Base-by-base conservation (phyloP, 768 basidiomycete genomes). In the Phylloporus scabripes region DNA sequence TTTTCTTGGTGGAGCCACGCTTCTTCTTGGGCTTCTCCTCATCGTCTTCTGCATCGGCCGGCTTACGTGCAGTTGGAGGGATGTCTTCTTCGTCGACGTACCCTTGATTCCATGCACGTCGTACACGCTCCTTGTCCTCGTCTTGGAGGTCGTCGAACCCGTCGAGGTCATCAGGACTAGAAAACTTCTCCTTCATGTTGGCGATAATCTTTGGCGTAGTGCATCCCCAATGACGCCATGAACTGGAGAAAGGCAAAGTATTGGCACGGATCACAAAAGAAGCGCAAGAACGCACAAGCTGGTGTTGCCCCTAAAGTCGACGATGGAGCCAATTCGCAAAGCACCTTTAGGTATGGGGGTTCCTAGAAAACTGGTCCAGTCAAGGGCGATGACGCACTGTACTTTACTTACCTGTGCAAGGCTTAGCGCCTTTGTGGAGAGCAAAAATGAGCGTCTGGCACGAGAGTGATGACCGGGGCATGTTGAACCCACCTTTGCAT, bases 171-270 rank as follows among this genome's bases (percentile, higher is more conserved):
- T 77, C 73, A 0, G 81, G 72, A 5, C 73, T 72, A 1, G 74
- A 71, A 53, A 86, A 76, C 3, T 71, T 66, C 11, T 73, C 72
- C 69, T 92, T 87, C 66, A 88, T 73, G 62, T 92, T 93, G 18
- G 60, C 62, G 28, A 95, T 58, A 42, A 92, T 80, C 59, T 77
- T 81, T 17, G 73, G 38, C 0, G 91, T 92, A 7, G 78, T 75
- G 62, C 92, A 94, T 17, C 92, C 92, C 91, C 91, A 95, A 61
- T 95, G 92, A 54, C 90, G 81, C 89, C 89, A 95, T 29, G 74
- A 65, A 61, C 87, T 90, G 11, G 15, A 14, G 41, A 23, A 18
- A 44, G n/a, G 29, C 34, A 54, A 5, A 28, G 26, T 20, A 26
- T 51, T 7, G 49, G 38, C 11, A 42, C 24, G 33, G 36, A 18